These are phyloP conservation scores for Naganishia cerealis DNA, from an alignment of 1,284 basidiomycete species.

Conservation along the genomic window DNA sequence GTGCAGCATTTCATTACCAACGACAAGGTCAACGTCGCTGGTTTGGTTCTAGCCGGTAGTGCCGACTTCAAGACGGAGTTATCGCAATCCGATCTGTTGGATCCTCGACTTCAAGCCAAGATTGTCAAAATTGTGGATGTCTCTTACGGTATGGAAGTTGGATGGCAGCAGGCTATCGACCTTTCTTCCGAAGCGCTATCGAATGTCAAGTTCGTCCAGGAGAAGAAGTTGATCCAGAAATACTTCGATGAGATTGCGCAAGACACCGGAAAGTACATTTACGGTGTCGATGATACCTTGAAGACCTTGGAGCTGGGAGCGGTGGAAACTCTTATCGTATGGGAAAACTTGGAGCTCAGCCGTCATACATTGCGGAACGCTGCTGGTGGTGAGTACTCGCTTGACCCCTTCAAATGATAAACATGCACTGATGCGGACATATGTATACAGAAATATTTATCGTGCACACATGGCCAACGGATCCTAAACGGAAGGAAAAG, in stretches of 20 bases:
- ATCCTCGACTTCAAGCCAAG: conserved; percentile 80
- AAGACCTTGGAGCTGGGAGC: conserved; percentile 95
- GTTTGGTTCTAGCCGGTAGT: conserved; percentile 93
- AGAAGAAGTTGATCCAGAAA: conserved; percentile 94
- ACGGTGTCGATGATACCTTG: conserved; percentile 94
- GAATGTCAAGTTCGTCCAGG: conserved; percentile 99
- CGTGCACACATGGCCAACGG: conserved; percentile 71
- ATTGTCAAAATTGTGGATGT: conserved; percentile 98
- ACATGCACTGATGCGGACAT: background rate
- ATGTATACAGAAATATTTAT: conserved; percentile 69
- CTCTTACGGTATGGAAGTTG: conserved; percentile 97
- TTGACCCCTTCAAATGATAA: background rate
- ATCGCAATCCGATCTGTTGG: conserved; percentile 94
- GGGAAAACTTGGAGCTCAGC: conserved; percentile 91
- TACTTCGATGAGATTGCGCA: conserved; percentile 92
- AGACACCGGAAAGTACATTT: conserved; percentile 96
- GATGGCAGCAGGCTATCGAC: conserved; percentile 98
- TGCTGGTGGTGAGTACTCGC: conserved; percentile 67
- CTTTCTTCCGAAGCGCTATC: conserved; percentile 90
- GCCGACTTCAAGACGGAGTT: conserved; percentile 99
- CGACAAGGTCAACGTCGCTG: conserved; percentile 97
- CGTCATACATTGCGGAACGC: conserved; percentile 84
- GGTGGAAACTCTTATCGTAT: conserved; percentile 95
- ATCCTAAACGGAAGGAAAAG: conserved; percentile 74
- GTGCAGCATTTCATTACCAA: conserved; percentile 97